Conservation (phyloP, 164 flowering plant genomes). For the Chloranthus sessilifolius region DNA sequence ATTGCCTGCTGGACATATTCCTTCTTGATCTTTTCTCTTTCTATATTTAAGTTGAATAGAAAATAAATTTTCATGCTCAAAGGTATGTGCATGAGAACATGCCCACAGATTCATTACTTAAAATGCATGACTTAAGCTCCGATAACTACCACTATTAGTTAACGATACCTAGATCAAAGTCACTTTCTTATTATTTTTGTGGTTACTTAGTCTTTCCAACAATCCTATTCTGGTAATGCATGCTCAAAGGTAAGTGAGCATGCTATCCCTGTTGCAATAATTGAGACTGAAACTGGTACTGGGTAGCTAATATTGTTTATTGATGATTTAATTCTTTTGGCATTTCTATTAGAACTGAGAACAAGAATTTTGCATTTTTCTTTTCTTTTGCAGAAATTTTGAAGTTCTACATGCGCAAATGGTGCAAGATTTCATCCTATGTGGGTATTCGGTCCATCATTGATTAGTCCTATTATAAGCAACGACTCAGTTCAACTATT, state of each 20-base stretch:
- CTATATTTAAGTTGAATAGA: no score
- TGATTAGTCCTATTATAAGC: constrained; percentile 99
- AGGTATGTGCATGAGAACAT: no score
- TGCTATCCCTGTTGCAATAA: constrained; percentile 98
- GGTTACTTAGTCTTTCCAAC: no score
- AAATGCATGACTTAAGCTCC: no score
- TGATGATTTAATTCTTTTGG: neutral
- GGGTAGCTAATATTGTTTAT: constrained; percentile 7
- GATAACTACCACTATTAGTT: no score
- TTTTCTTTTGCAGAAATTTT: constrained; percentile 50
- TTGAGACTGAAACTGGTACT: constrained; percentile 82
- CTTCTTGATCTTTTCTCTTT: no score
- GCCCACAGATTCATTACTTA: no score
- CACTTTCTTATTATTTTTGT: no score
- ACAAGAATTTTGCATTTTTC: constrained; percentile 5
- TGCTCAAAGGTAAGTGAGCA: constrained; percentile 99
- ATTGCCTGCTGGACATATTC: no score
- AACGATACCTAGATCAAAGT: no score
- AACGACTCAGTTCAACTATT: constrained; percentile 89
- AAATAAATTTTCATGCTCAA: no score
- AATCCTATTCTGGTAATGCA: no score
- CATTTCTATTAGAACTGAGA: neutral
- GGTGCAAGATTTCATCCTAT: constrained; percentile 95
- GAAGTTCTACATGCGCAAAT: constrained; percentile 73
- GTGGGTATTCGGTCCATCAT: constrained; percentile 79